These are phyloP conservation scores for Penicillium bovifimosum DNA, from an alignment of 495 filamentous ascomycete species.

Conservation along the genomic window DNA sequence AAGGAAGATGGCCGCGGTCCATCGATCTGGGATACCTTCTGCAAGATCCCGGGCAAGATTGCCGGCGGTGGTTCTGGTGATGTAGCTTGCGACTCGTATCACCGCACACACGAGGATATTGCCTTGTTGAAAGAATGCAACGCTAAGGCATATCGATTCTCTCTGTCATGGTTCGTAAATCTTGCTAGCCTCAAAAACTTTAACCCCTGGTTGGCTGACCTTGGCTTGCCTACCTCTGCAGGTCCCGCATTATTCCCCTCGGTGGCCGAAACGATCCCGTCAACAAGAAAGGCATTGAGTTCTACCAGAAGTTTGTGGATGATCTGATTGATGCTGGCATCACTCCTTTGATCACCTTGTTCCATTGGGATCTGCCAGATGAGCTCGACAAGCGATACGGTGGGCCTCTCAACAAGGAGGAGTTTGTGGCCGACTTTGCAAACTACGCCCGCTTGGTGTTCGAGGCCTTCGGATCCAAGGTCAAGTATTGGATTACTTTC, in stretches of 20 bases:
- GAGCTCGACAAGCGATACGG: slow-evolving; percentile 47
- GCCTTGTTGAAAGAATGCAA: slow-evolving; percentile 60
- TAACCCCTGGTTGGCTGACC: background rate
- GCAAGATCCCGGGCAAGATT: slow-evolving; percentile 66
- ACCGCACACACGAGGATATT: slow-evolving; percentile 68
- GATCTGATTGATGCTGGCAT: slow-evolving; percentile 46
- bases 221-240: slow-evolving; percentile 6
- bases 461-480: slow-evolving; percentile 39
- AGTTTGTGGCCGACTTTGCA: slow-evolving; percentile 48
- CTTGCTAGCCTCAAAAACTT: slow-evolving; percentile 17
- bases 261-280: slow-evolving; percentile 44
- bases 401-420: slow-evolving; percentile 46
- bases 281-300: slow-evolving; percentile 44
- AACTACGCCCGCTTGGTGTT: slow-evolving; percentile 47
- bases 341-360: slow-evolving; percentile 47
- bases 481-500: slow-evolving; percentile 53
- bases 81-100: slow-evolving; percentile 72
- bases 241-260: slow-evolving; percentile 66
- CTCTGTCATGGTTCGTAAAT: slow-evolving; percentile 62
- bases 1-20: slow-evolving; percentile 64
- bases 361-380: slow-evolving; percentile 53
- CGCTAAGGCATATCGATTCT: slow-evolving; percentile 67
- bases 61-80: slow-evolving; percentile 63
- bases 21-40: slow-evolving; percentile 77
- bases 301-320: slow-evolving; percentile 47